phyloP scores from a whole-genome alignment of 805 yeast genomes.

The Metschnikowia peoriensis region DNA sequence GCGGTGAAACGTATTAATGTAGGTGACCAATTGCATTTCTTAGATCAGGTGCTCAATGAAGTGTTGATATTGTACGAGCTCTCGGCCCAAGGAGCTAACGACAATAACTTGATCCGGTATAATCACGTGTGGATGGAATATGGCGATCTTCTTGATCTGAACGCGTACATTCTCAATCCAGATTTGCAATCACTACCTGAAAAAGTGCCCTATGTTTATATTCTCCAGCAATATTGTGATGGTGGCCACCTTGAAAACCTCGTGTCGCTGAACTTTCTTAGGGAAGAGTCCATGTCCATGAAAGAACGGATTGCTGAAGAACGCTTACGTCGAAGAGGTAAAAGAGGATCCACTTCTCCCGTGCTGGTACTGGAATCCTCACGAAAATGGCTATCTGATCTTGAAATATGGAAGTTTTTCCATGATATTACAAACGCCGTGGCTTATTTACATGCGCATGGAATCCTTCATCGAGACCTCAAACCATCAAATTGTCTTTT shows the following conservation, averaged over 20 bases:
- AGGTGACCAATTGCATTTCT: conserved; percentile 70
- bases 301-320: conserved; percentile 29
- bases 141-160: conserved; percentile 50
- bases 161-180: conserved; percentile 24
- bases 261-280: conserved; percentile 23
- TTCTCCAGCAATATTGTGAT: conserved; percentile 81
- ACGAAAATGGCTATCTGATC: conserved; percentile 42
- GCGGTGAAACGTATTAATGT: conserved; percentile 85
- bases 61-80: conserved; percentile 66
- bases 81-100: conserved; percentile 43
- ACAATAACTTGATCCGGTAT: conserved; percentile 68
- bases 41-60: conserved; percentile 70
- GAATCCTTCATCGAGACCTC: conserved; percentile 83
- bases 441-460: conserved; percentile 64
- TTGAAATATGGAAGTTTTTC: conserved; percentile 68
- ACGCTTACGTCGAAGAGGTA: conserved; percentile 21
- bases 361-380: background rate
- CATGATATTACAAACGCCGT: conserved; percentile 70
- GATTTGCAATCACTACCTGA: background rate
- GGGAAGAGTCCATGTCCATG: conserved; percentile 22
- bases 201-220: conserved; percentile 66
- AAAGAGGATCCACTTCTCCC: background rate
- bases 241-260: conserved; percentile 85
- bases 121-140: conserved; percentile 92
- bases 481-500: conserved; percentile 87